These are phyloP conservation scores for Cucumis cinereus DNA, from an alignment of 306 rosid genomes.

Conservation along the genomic window DNA sequence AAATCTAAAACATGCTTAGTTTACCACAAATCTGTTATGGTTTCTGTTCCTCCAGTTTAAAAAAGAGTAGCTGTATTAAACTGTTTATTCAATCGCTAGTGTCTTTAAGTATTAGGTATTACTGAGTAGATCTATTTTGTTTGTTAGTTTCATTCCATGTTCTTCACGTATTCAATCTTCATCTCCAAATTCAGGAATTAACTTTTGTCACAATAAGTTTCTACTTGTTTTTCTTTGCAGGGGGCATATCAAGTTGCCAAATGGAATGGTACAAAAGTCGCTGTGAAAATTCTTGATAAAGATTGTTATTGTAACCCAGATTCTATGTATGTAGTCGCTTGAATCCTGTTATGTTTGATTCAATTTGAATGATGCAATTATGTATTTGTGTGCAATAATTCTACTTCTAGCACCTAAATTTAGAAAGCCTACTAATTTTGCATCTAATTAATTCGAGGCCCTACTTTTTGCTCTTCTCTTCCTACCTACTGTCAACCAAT, in stretches of 20 bases:
- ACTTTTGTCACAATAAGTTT: not conserved
- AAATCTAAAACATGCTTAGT: not conserved
- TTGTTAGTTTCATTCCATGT: not conserved
- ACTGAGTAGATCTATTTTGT: not conserved
- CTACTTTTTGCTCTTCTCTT: not conserved
- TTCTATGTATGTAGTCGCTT: slow-evolving; percentile 53
- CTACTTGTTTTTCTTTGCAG: slow-evolving; percentile 19
- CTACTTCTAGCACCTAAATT: not conserved
- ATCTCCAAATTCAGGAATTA: not conserved
- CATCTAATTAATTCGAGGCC: not conserved
- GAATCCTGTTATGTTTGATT: slow-evolving; percentile 9
- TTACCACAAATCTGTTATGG: not conserved
- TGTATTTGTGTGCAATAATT: not conserved
- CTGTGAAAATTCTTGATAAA: slow-evolving; percentile 89
- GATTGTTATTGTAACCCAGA: slow-evolving; percentile 74
- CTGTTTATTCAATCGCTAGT: not conserved
- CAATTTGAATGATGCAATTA: not conserved
- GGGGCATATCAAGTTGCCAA: slow-evolving; percentile 95
- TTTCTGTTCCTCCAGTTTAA: not conserved
- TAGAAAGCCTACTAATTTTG: not conserved
- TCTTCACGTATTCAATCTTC: not conserved
- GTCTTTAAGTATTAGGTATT: not conserved
- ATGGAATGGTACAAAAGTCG: slow-evolving; percentile 98
- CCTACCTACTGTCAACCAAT: not conserved
- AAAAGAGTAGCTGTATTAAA: not conserved